Evolutionary conservation across 495 filamentous ascomycete species (phyloP), one percentile per base, ranked within the genome.

Genomic region (Hypoxylon crocopeplum): DNA sequence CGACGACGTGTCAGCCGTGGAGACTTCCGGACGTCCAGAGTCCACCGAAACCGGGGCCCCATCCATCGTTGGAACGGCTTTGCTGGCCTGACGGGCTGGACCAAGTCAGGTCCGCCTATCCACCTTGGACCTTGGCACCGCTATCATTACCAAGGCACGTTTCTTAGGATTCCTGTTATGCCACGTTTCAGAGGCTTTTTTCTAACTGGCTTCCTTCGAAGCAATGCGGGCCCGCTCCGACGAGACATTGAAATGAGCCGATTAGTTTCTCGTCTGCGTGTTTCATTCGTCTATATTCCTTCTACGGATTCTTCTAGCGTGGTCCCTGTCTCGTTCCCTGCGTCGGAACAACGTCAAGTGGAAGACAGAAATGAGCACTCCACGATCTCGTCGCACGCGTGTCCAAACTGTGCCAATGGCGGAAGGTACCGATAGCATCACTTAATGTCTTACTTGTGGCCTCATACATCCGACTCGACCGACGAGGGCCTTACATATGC

Each of bases 351-450:
- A 60, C 55, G 41, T 46, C 42, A 41, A n/a, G n/a, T n/a, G n/a
- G 32, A 32, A 22, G 46, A 39, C 21, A 30, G 21, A 20, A 19
- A 47, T 33, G 39, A 25, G 30, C 36, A 12, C 51, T 48, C 52
- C 56, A 34, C 51, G 49, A 60, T 61, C 56, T 59, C 24, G 19
- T 47, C 40, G 50, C 49, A 21, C 49, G 33, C 44, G 48, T 58
- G 51, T 60, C 55, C 60, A 42, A 58, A 47, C 15, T 50, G 33
- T 48, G 42, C 65, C 61, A 68, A 64, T 66, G 59, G 68, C 65
- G 68, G 68, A 68, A 64, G 58, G 58, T 57, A 55, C 65, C 65
- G 68, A 56, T 47, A 20, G 42, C 50, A 38, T 63, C 37, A 49
- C 32, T 38, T 19, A 38, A 41, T 70, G 57, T 70, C 42, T 51